phyloP scores from a whole-genome alignment of 768 basidiomycete species.

The Chalciporus piperatus region DNA sequence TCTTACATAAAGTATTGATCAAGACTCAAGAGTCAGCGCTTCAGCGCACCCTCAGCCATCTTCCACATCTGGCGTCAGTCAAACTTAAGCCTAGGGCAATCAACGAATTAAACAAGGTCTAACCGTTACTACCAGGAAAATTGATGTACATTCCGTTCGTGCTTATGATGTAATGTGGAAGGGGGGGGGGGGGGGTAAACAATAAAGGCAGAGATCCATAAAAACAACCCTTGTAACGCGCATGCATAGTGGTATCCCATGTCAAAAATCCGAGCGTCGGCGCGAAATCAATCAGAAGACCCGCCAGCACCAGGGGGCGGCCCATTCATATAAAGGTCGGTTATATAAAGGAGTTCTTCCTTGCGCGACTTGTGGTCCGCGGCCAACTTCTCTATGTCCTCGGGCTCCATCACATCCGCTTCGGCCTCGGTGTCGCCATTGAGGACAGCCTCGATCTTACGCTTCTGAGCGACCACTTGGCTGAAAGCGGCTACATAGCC shows the following conservation, averaged over 20 bases:
- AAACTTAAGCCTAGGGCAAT: conserved; percentile 26
- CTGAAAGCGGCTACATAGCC: conserved; percentile 49
- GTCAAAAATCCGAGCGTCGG: neutral
- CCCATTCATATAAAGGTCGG: conserved; percentile 33
- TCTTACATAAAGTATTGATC: no score
- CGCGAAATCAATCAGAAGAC: conserved; percentile 13
- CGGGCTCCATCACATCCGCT: conserved; percentile 49
- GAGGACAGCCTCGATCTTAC: conserved; percentile 52
- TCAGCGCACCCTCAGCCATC: no score
- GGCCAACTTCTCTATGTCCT: conserved; percentile 48
- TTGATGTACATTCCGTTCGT: conserved; percentile 4
- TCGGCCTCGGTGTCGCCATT: conserved; percentile 55
- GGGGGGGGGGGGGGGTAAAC: neutral
- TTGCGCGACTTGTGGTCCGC: conserved; percentile 44
- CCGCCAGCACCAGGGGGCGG: neutral
- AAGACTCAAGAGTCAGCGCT: no score
- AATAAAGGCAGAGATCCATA: neutral
- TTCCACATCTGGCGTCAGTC: no score
- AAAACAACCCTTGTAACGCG: no score
- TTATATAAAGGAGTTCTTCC: conserved; percentile 55
- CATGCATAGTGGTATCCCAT: neutral
- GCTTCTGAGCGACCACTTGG: conserved; percentile 47
- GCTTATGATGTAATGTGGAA: neutral
- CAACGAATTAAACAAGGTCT: neutral
- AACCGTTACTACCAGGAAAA: neutral